Conservation (phyloP, 2,329 filamentous ascomycete genomes). For the Magnaporthales sp. region DNA sequence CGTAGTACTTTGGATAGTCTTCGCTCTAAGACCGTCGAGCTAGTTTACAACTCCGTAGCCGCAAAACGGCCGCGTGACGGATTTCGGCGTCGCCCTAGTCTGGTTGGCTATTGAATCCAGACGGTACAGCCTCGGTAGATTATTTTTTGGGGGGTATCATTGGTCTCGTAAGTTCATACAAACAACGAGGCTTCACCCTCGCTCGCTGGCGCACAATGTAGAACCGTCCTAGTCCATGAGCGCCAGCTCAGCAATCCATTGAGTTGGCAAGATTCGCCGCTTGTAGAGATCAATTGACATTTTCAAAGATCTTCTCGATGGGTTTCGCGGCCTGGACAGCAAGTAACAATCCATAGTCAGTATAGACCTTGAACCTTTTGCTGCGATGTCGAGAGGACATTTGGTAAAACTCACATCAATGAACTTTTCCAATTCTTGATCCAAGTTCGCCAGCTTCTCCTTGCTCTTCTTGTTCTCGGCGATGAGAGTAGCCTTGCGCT, state of each 20-base stretch:
- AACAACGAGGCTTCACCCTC: not conserved
- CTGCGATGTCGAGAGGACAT: not conserved
- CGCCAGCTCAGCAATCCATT: not conserved
- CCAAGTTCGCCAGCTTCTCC: constrained; percentile 83
- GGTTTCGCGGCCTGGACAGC: constrained; percentile 66
- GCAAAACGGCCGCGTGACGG: not conserved
- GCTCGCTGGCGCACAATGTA: not conserved
- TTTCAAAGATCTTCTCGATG: constrained; percentile 79
- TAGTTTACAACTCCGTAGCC: not conserved
- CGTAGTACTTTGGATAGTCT: not conserved
- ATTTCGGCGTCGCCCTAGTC: not conserved
- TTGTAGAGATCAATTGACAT: constrained; percentile 40
- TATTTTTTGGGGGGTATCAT: not conserved
- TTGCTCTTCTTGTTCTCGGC: constrained; percentile 82
- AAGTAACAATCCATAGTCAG: not conserved
- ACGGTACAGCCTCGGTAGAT: not conserved
- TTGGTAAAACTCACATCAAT: constrained; percentile 58
- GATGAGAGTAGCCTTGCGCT: constrained; percentile 53
- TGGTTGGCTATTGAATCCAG: not conserved
- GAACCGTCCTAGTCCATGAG: not conserved
- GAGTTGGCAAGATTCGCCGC: not conserved
- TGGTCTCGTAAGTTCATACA: not conserved
- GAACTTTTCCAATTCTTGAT: constrained; percentile 88
- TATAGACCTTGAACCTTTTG: too few species aligned
- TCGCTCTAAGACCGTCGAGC: not conserved